These are phyloP conservation scores for Scutellaria minor DNA, from an alignment of 257 asterid genomes.

Conservation along the genomic window DNA sequence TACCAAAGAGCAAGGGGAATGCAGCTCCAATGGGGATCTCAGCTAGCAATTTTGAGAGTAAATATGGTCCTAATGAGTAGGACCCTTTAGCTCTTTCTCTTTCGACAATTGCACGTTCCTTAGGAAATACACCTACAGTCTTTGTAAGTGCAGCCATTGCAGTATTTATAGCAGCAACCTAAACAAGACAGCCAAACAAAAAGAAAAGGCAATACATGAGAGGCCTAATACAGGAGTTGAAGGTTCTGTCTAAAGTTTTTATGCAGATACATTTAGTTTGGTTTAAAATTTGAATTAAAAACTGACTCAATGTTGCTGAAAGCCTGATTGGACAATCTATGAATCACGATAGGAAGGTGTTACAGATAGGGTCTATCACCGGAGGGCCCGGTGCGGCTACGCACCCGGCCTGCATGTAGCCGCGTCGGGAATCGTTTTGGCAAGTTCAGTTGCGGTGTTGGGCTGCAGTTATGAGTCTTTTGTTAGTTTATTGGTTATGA, in stretches of 20 bases:
- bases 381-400: too few relatives aligned
- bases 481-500: too few relatives aligned
- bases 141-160: slow-evolving; percentile 99
- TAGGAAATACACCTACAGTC: slow-evolving; percentile 96
- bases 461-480: too few relatives aligned
- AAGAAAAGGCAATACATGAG: slow-evolving; percentile 27
- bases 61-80: slow-evolving; percentile 85
- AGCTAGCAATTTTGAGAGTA: slow-evolving; percentile 89
- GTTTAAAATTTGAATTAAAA: neutral
- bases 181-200: slow-evolving; percentile 27
- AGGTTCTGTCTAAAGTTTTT: neutral
- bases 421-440: too few relatives aligned
- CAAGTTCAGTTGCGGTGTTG: too few relatives aligned
- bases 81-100: slow-evolving; percentile 93
- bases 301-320: neutral
- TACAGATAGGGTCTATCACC: too few relatives aligned
- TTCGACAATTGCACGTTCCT: slow-evolving; percentile 96
- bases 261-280: slow-evolving; percentile 6
- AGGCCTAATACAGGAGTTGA: slow-evolving; percentile 22
- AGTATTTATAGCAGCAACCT: slow-evolving; percentile 99
- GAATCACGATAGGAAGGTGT: neutral
- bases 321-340: neutral
- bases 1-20: slow-evolving; percentile 91
- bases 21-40: slow-evolving; percentile 97
- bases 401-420: too few relatives aligned